phyloP scores from a whole-genome alignment of 2,329 filamentous ascomycete species.

The Zalaria obscura region DNA sequence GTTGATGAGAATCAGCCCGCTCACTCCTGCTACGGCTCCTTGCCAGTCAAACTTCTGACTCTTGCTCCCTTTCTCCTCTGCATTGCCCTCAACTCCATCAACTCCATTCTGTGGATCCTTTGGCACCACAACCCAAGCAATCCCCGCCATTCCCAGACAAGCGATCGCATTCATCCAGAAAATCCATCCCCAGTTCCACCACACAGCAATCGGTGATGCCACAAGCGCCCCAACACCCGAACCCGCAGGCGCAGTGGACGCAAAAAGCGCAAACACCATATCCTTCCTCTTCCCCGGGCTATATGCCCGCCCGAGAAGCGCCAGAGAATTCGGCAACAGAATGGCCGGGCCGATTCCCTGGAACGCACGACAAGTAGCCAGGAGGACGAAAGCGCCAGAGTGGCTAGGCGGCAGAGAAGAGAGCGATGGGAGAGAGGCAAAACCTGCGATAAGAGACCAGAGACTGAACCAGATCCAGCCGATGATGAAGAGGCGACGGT shows the following conservation, averaged over 20 bases:
- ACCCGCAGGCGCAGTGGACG: constrained; percentile 19
- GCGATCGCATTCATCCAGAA: neutral
- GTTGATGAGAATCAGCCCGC: constrained; percentile 49
- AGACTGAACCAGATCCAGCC: constrained; percentile 24
- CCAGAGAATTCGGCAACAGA: constrained; percentile 22
- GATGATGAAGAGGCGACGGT: constrained; percentile 25
- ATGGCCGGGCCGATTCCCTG: constrained; percentile 25
- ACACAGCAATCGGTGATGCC: constrained; percentile 17
- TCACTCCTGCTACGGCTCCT: constrained; percentile 29
- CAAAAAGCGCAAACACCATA: constrained; percentile 22
- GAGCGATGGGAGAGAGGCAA: neutral
- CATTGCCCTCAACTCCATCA: constrained; percentile 24
- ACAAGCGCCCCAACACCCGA: constrained; percentile 19
- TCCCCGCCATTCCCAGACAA: neutral
- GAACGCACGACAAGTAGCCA: constrained; percentile 22
- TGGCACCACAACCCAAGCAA: neutral
- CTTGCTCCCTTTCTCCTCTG: constrained; percentile 5
- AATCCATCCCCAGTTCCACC: constrained; percentile 4
- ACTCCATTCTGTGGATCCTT: constrained; percentile 16
- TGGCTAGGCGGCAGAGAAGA: constrained; percentile 18
- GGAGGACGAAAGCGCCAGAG: constrained; percentile 9
- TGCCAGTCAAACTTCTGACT: constrained; percentile 3
- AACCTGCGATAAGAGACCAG: constrained; percentile 17
- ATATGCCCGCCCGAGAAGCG: constrained; percentile 20
- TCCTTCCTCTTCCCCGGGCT: constrained; percentile 8